phyloP scores from a whole-genome alignment of 495 filamentous ascomycete species.

The Neurospora sp. region DNA sequence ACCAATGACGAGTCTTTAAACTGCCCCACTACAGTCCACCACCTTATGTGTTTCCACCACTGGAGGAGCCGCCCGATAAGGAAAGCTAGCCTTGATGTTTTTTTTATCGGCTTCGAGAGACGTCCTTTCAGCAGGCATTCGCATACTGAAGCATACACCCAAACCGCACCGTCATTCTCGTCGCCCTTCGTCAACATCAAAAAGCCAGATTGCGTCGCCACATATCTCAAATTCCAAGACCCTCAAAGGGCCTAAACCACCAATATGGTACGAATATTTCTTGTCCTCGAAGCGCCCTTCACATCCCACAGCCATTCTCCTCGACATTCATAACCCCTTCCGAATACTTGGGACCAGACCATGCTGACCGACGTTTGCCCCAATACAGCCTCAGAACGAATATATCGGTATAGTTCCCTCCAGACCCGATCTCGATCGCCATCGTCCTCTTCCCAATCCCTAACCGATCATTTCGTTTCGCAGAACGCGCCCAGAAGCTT shows the following conservation, averaged over 20 bases:
- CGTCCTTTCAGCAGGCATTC: not conserved
- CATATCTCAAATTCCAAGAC: constrained; percentile 10
- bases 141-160: not conserved
- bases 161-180: not conserved
- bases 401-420: constrained; percentile 55
- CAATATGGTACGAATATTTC: constrained; percentile 21
- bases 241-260: constrained; percentile 18
- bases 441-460: not conserved
- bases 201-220: not conserved
- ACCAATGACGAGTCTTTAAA: not conserved
- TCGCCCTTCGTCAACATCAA: not conserved
- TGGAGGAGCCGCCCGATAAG: not conserved
- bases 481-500: constrained; percentile 24
- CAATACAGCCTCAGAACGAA: constrained; percentile 74
- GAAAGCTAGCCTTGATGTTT: constrained; percentile 1
- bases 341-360: not conserved
- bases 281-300: not conserved
- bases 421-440: not conserved
- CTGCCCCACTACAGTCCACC: not conserved
- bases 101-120: constrained; percentile 5
- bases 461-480: constrained; percentile 1
- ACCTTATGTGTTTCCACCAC: not conserved
- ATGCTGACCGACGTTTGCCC: not conserved
- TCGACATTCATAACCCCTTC: not conserved
- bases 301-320: constrained; percentile 9